phyloP scores from a whole-genome alignment of 139 green algal species.

The Edaphochlamys debaryana region DNA sequence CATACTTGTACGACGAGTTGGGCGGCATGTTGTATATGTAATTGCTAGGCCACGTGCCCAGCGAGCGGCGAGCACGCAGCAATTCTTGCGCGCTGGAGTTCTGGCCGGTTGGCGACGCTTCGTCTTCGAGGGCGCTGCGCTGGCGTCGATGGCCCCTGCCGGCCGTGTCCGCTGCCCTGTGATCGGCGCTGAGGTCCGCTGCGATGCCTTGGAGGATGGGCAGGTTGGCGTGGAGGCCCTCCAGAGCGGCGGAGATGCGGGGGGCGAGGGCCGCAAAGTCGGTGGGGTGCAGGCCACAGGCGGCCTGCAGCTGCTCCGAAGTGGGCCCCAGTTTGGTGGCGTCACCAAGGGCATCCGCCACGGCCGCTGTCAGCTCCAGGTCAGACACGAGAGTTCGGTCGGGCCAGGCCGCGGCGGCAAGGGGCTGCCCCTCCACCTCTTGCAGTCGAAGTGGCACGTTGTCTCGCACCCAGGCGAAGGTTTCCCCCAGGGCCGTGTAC shows the following conservation, averaged over 20 bases:
- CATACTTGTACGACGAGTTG: neutral
- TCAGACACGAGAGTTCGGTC: neutral
- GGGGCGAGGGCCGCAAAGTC: neutral
- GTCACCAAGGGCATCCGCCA: neutral
- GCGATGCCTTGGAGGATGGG: neutral
- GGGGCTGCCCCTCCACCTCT: neutral
- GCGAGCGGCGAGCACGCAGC: too few species aligned
- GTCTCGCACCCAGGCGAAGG: constrained; percentile 2
- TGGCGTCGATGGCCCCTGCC: too few species aligned
- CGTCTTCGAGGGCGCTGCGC: too few species aligned
- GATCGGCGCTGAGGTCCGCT: too few species aligned
- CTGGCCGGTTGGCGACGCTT: too few species aligned
- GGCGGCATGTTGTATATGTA: constrained; percentile 14
- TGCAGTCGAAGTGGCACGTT: neutral
- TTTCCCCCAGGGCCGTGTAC: neutral
- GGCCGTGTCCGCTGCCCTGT: too few species aligned
- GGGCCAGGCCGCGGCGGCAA: neutral
- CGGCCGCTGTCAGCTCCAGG: neutral
- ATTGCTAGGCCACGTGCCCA: too few species aligned
- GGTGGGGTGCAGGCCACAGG: neutral
- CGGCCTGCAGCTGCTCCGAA: neutral
- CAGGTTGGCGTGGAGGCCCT: neutral
- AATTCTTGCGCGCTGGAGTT: too few species aligned
- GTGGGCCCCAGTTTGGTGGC: neutral
- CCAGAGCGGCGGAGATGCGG: neutral